These are phyloP conservation scores for Calonectria leucothoes DNA, from an alignment of 2,329 filamentous ascomycete species.

Conservation along the genomic window DNA sequence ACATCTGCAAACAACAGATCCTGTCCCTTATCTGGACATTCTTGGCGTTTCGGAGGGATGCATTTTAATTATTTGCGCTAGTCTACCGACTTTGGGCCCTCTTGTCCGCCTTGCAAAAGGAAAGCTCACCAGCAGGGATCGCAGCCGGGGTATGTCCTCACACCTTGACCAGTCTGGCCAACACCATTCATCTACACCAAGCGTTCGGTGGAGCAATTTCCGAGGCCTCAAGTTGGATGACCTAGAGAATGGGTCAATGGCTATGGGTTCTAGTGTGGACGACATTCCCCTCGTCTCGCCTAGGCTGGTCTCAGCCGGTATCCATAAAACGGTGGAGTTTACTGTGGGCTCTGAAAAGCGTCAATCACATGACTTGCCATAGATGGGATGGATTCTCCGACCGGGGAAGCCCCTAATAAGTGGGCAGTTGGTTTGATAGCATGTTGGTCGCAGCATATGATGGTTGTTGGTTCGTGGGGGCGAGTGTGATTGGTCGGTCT, in stretches of 20 bases:
- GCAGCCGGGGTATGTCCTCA: not conserved
- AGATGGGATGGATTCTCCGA: not conserved
- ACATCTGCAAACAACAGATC: not conserved
- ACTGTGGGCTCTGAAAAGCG: constrained; percentile 4
- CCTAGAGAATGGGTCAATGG: constrained; percentile 29
- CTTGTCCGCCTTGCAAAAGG: constrained; percentile 33
- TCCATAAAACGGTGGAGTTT: constrained; percentile 28
- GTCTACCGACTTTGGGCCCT: constrained; percentile 38
- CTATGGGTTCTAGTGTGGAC: constrained; percentile 37
- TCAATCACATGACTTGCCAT: not conserved
- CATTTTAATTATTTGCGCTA: constrained; percentile 40
- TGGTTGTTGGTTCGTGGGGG: not conserved
- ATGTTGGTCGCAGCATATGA: not conserved
- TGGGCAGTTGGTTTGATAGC: not conserved
- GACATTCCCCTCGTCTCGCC: constrained; percentile 39
- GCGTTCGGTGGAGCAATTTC: constrained; percentile 29
- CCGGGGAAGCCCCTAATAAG: not conserved
- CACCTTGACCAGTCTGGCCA: not conserved
- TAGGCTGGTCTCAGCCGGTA: not conserved
- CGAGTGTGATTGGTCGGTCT: not conserved
- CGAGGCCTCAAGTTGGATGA: constrained; percentile 31
- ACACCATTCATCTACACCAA: constrained; percentile 14
- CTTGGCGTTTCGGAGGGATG: constrained; percentile 39
- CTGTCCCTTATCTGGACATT: constrained; percentile 39
- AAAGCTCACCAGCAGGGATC: constrained; percentile 25